Evolutionary conservation across 441 rosid genomes (phyloP), one percentile per base, ranked within the genome.

Genomic region (Corymbia calophylla): DNA sequence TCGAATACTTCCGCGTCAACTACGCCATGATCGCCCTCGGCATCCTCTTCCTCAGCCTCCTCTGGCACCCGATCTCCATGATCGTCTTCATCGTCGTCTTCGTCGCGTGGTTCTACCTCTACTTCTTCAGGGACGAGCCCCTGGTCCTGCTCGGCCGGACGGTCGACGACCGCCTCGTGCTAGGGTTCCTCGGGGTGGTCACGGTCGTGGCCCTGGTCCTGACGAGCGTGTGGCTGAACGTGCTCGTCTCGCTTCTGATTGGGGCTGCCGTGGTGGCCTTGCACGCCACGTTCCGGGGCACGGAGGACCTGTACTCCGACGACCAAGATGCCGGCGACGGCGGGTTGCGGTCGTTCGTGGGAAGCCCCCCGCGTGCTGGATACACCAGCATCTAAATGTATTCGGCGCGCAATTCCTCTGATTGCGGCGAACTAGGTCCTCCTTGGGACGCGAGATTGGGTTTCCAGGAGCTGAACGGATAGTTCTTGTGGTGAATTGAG

Each of bases 61-160:
- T 95, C 27, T 95, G 96, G 97, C 95, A 96, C 77, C 98, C 97
- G 5, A 12, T 94, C 89, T 94, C 98, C 12, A 88, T 95, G 94
- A 95, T 95, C 88, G 95, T 94, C 29, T 95, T 94, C 93, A 77
- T 95, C 48, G 77, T 91, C 84, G 92, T 95, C 87, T 92, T 92
- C 91, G 89, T 94, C 77, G 96, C 93, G 39, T 95, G 98, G 98
- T 90, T 92, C 91, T 94, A 91, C 93, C 96, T 96, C 88, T 96
- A 93, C 94, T 94, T 95, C 93, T 93, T 91, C 86, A 95, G 97
- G 87, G 95, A 93, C 87, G 91, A 90, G 90, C 95, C 96, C 8
- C 54, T 96, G 47, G 88, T 86, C 27, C 53, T 95, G 21, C 27
- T 95, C 88, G 60, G 55, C 86, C 94, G 94, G 19, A 29, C 84